Base-by-base conservation (phyloP, 2,329 filamentous ascomycete genomes). In the Elsinoe arachidis region DNA sequence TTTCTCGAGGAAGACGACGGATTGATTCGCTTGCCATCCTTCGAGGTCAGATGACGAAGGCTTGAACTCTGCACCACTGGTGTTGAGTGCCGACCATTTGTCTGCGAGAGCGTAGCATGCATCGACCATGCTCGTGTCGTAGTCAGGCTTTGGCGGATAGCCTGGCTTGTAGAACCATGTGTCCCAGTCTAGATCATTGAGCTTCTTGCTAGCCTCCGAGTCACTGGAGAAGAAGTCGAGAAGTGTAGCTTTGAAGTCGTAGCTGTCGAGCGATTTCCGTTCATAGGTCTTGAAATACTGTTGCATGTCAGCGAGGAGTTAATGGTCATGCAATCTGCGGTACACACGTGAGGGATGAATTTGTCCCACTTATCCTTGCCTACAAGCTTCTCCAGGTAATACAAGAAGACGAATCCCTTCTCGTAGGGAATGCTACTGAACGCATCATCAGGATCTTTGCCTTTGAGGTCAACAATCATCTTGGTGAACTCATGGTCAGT, bases 351-450 rank as follows among this genome's bases (percentile, higher is more conserved):
- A 14, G 91, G 90, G 67, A 97, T 96, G 73, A 97, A 99, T 65
- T 84, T 87, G 77, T 97, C 89, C 75, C 93, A 99, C 69, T 87
- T 87, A n/a, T 86, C 79, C 60, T 88, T 86, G 35, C 90, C 88
- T 3, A 97, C 80, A 1, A 96, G 76, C 47, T 86, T 86, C 67
- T 99, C 93, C 12, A 99, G 83, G 66, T 91, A 85, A 72, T 90
- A 96, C 46, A 99, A 78, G 71, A 97, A 95, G 68, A 88, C 88
- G 73, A 96, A 97, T 2, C 92, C 92, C 74, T 99, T 97, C 70
- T 97, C 92, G 67, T 99, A 99, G 0, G 93, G 90, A 34, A 97
- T 79, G 23, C 83, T 87, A 63, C 88, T 95, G 75, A 97, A 99
- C 1, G 92, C 88, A 71, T 99, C 93, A 70, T 97, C 93, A 0